Conservation (phyloP, 768 basidiomycete species). For the Boletus rufocinnamomeus region DNA sequence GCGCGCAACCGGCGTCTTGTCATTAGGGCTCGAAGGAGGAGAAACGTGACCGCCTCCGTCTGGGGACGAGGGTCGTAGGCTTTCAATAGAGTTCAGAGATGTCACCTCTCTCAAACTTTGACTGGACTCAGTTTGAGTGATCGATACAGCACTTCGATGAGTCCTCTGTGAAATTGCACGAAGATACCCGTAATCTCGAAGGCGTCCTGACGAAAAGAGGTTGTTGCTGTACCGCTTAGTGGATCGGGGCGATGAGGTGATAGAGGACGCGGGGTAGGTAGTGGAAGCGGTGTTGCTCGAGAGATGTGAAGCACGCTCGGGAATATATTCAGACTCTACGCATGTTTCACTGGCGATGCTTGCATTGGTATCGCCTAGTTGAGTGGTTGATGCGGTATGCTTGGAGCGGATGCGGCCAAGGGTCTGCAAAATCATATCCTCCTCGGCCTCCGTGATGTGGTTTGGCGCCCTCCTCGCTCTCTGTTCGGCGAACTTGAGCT, state of each 20-base stretch:
- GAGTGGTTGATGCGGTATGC: slow-evolving; percentile 26
- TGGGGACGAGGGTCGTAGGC: slow-evolving; percentile 56
- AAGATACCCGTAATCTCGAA: slow-evolving; percentile 73
- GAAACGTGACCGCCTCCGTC: slow-evolving; percentile 49
- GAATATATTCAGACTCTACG: slow-evolving; percentile 34
- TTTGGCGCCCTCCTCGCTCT: slow-evolving; percentile 66
- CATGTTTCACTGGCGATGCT: slow-evolving; percentile 20
- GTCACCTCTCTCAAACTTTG: slow-evolving; percentile 48
- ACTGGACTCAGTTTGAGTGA: slow-evolving; percentile 49
- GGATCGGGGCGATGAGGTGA: slow-evolving; percentile 46
- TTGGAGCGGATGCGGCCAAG: slow-evolving; percentile 55
- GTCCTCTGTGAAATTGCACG: slow-evolving; percentile 53
- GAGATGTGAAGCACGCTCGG: slow-evolving; percentile 37
- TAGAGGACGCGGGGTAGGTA: slow-evolving; percentile 41
- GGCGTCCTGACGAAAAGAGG: slow-evolving; percentile 78
- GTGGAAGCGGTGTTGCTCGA: slow-evolving; percentile 41
- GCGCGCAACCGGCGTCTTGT: slow-evolving; percentile 41
- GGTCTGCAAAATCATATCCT: slow-evolving; percentile 80
- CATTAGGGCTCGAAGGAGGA: slow-evolving; percentile 45
- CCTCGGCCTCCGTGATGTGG: slow-evolving; percentile 78
- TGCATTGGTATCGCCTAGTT: slow-evolving; percentile 21
- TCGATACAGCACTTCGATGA: slow-evolving; percentile 39
- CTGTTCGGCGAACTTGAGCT: slow-evolving; percentile 71
- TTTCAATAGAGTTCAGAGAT: slow-evolving; percentile 45
- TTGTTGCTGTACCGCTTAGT: slow-evolving; percentile 84